phyloP scores from a whole-genome alignment of 225 moss, liverwort and hornwort genomes.

The Marchantia paleacea region DNA sequence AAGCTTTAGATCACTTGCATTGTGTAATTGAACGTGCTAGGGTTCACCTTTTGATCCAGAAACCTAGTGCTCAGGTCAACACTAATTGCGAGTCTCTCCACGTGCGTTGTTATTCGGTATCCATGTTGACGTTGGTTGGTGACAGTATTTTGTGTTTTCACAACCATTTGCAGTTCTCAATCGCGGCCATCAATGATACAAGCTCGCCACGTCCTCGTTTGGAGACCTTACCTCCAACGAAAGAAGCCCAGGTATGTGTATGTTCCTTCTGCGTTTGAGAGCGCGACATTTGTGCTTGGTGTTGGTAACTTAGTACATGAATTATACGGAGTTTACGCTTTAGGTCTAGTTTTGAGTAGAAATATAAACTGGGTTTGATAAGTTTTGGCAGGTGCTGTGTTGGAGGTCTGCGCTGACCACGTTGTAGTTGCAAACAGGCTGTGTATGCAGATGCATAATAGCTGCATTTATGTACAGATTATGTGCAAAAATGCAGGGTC shows the following conservation, averaged over 20 bases:
- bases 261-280: not conserved
- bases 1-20: not conserved
- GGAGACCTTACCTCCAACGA: conserved; percentile 34
- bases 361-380: no score
- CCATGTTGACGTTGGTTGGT: not conserved
- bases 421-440: not conserved
- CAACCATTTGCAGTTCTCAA: conserved; percentile 28
- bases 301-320: no score
- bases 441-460: not conserved
- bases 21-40: not conserved
- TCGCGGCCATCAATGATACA: conserved; percentile 49
- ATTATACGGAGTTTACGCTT: no score
- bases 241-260: conserved; percentile 36
- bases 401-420: not conserved
- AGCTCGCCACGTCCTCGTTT: conserved; percentile 25
- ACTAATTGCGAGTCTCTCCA: not conserved
- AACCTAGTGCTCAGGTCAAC: conserved; percentile 3
- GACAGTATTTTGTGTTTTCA: not conserved
- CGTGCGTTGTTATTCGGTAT: not conserved
- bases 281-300: not conserved
- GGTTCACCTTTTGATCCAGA: not conserved
- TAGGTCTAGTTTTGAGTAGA: no score
- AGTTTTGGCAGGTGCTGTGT: not conserved
- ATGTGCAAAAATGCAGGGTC: no score
- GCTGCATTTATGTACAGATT: not conserved